Base-by-base conservation (phyloP, 2,329 filamentous ascomycete genomes). In the Sporothrix mexicana region DNA sequence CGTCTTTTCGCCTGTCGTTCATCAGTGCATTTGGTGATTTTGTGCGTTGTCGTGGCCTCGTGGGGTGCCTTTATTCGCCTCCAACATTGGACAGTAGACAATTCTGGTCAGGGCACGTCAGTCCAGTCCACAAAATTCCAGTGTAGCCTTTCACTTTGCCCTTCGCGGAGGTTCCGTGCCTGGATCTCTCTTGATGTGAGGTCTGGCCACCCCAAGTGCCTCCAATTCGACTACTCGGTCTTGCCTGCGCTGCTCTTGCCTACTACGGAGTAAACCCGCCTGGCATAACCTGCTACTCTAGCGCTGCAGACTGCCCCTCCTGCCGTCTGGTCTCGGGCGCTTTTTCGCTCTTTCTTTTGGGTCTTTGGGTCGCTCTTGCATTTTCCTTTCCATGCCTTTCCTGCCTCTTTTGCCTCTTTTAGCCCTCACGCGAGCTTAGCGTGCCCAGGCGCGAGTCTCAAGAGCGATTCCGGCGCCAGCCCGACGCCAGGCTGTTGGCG, bases 401-500 rank as follows among this genome's bases (percentile, higher is more conserved):
- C 15, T 61, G 17, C n/a, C 69, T 69, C 4, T 3, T 69, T n/a
- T 70, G 43, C 10, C 23, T 13, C 8, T 57, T 57, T 41, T 57
- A 45, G 67, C 36, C 51, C 23, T 25, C 43, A 68, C 47, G 64
- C 64, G 64, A 68, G 45, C 47, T 68, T 68, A 68, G 64, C 64
- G 45, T 68, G 20, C 49, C 66, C 17, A 69, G 67, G 30, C 67
- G 51, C 67, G 30, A 69, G 2, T 49, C 20, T 30, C 17, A 23
- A n/a, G 68, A 45, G 51, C 51, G 68, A 69, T 69, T 69, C 67
- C 67, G 68, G 68, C 68, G 68, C 51, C 67, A 69, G 66, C 25
- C 66, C 55, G 55, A 57, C 20, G 23, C 23, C 55, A 64, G 59
- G 36, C 59, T 64, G 59, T 20, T 47, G 41, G 59, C 41, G 59